These are phyloP conservation scores for Cordyceps pruinosa DNA, from an alignment of 2,329 filamentous ascomycete species.

Conservation along the genomic window DNA sequence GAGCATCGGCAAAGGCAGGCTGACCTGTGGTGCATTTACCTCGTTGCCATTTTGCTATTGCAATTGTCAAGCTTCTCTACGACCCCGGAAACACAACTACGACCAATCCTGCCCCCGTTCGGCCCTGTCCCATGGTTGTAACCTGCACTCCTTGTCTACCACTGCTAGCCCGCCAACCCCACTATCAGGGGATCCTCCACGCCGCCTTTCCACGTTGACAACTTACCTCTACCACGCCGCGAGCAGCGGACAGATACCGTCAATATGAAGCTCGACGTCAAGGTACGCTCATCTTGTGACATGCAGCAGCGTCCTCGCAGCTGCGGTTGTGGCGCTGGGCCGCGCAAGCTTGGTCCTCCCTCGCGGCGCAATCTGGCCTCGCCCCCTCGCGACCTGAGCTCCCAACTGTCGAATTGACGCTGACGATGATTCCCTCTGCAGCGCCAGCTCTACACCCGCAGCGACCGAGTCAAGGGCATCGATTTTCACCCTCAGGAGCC, in stretches of 20 bases:
- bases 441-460: constrained; percentile 59
- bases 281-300: constrained; percentile 25
- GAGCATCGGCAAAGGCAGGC: background rate
- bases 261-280: constrained; percentile 38
- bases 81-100: background rate
- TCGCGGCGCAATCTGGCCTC: constrained; percentile 9
- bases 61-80: background rate
- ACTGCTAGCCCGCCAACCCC: constrained; percentile 13
- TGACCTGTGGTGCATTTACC: background rate
- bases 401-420: background rate
- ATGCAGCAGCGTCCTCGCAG: background rate
- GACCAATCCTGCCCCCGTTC: background rate
- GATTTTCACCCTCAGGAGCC: constrained; percentile 96
- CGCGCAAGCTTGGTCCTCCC: background rate
- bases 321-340: background rate
- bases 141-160: background rate
- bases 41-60: background rate
- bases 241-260: constrained; percentile 16
- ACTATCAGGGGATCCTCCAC: constrained; percentile 14
- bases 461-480: constrained; percentile 93
- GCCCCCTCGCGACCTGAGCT: background rate
- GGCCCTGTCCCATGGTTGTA: background rate
- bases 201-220: constrained; percentile 13
- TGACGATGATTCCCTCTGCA: constrained; percentile 10
- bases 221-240: constrained; percentile 5